phyloP scores from a whole-genome alignment of 208 protist species.

The Wallacemonas rigidus region DNA sequence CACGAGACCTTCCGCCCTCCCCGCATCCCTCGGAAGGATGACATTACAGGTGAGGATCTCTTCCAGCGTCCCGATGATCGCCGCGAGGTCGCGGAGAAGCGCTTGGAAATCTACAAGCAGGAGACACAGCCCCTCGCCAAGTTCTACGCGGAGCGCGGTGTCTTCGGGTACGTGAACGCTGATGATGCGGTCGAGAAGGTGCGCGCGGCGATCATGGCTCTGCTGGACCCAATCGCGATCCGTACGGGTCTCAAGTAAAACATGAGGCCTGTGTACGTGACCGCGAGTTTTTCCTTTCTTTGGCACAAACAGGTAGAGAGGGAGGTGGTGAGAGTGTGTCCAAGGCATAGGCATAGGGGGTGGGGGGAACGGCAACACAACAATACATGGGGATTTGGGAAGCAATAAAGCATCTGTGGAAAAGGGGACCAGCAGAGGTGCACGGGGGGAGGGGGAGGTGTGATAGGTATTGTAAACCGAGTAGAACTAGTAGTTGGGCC shows the following conservation, averaged over 20 bases:
- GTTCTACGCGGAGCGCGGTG: conserved; percentile 71
- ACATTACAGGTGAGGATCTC: conserved; percentile 94
- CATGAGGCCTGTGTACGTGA: not conserved
- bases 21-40: conserved; percentile 83
- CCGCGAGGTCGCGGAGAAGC: conserved; percentile 84
- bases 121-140: conserved; percentile 85
- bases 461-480: too few relatives aligned
- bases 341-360: too few relatives aligned
- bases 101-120: conserved; percentile 89
- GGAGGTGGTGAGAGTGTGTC: too few relatives aligned
- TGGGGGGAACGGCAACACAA: too few relatives aligned
- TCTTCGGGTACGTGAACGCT: conserved; percentile 77
- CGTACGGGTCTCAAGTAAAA: conserved; percentile 55
- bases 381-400: too few relatives aligned
- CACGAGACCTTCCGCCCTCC: conserved; percentile 93
- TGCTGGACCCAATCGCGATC: conserved; percentile 79
- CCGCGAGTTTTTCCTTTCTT: too few relatives aligned
- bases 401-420: too few relatives aligned
- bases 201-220: conserved; percentile 43
- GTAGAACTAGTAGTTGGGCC: too few relatives aligned
- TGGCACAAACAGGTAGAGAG: too few relatives aligned
- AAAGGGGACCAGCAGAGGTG: too few relatives aligned
- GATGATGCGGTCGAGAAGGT: conserved; percentile 74
- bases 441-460: too few relatives aligned
- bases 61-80: conserved; percentile 94